Evolutionary conservation across 768 basidiomycete species (phyloP).

Genomic region (Floccularia luteovirens): DNA sequence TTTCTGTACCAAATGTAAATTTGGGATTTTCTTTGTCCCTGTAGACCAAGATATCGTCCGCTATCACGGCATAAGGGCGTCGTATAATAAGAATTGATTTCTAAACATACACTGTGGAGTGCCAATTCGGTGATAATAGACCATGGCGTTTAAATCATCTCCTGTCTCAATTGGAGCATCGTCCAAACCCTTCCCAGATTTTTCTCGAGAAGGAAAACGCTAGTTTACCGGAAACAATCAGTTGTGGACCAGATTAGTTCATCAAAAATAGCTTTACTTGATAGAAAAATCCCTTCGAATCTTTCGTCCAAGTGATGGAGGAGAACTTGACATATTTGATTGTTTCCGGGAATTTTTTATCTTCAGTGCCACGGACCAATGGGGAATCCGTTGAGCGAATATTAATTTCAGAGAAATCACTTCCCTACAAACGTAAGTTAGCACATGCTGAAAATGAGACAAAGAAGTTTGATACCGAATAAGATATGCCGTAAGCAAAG

Average conservation of each 20-base stretch:
- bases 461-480: constrained; percentile 40
- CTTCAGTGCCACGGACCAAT: constrained; percentile 32
- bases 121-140: constrained; percentile 71
- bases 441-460: constrained; percentile 3
- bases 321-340: constrained; percentile 77
- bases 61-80: constrained; percentile 22
- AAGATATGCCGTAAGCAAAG: constrained; percentile 71
- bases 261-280: constrained; percentile 34
- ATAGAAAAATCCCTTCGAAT: constrained; percentile 82
- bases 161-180: constrained; percentile 50
- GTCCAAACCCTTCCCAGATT: constrained; percentile 38
- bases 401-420: constrained; percentile 66
- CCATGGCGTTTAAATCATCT: constrained; percentile 59
- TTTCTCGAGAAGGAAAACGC: constrained; percentile 54
- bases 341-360: constrained; percentile 53
- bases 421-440: constrained; percentile 38
- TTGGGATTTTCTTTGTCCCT: constrained; percentile 57
- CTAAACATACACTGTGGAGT: constrained; percentile 53
- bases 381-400: constrained; percentile 57
- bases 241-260: constrained; percentile 5
- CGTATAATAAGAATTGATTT: constrained; percentile 1
- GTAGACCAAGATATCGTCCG: constrained; percentile 61
- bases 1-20: constrained; percentile 51
- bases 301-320: constrained; percentile 63
- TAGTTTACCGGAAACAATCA: constrained; percentile 9